Percentiles rank a stretch among this genome's conserved stretches.
Evolutionary conservation across 495 filamentous ascomycete genomes (phyloP).

Genomic region (Hypoxylon lienhwacheense): DNA sequence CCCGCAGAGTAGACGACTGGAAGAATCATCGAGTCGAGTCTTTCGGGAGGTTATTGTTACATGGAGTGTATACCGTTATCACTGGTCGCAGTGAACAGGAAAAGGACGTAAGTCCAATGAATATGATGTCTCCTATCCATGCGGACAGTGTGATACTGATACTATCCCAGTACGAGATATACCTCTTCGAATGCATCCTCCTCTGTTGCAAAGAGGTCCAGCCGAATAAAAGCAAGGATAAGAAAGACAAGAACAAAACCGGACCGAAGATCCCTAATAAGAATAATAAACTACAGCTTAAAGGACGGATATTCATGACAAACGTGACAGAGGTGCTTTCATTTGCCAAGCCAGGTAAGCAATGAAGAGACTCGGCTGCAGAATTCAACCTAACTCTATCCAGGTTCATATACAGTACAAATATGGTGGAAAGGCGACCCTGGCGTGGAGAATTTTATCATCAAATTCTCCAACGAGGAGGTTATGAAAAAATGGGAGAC

Average conservation of each 20-base stretch:
- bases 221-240: conserved; percentile 78
- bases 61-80: conserved; percentile 91
- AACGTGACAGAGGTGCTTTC: conserved; percentile 94
- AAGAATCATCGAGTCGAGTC: conserved; percentile 86
- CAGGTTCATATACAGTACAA: conserved; percentile 89
- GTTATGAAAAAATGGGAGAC: conserved; percentile 87
- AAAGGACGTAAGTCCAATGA: conserved; percentile 68
- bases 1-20: conserved; percentile 92
- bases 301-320: conserved; percentile 98
- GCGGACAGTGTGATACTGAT: conserved; percentile 25
- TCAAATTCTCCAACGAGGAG: conserved; percentile 87
- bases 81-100: conserved; percentile 84
- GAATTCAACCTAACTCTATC: conserved; percentile 22
- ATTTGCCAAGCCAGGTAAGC: conserved; percentile 76
- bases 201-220: conserved; percentile 96
- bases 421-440: conserved; percentile 99
- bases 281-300: conserved; percentile 85
- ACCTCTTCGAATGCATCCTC: conserved; percentile 92
- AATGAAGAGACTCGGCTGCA: neutral
- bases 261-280: conserved; percentile 65
- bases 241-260: conserved; percentile 60
- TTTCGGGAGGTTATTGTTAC: conserved; percentile 85
- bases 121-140: neutral
- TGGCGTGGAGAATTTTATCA: conserved; percentile 93
- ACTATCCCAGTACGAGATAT: conserved; percentile 82